Evolutionary conservation across 352 stramenopile species (phyloP), one percentile per base, ranked within the genome.

Genomic region (Globisporangium cystogenes): DNA sequence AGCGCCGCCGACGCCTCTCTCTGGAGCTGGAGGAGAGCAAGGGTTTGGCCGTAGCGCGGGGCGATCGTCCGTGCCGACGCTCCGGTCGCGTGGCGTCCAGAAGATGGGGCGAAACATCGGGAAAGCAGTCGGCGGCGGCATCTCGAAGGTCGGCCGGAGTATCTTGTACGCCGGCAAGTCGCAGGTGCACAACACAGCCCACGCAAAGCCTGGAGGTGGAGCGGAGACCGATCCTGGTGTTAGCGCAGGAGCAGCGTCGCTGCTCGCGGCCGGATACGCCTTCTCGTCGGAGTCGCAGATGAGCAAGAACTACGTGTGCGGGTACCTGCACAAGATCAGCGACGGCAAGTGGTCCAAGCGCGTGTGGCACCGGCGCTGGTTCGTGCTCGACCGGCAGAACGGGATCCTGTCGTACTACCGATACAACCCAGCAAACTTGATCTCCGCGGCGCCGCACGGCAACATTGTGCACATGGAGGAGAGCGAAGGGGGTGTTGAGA

Each of bases 291-390:
- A 91, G 52, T 88, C 72, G 7, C 81, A 86, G 51, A 80, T 77
- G 47, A 92, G 75, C 41, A 86, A 86, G 33, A 79, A 88, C 52
- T 90, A 90, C 47, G 80, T 91, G 8, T 89, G 80, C 24, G 83
- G 83, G 1, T 93, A 93, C 44, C 41, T 93, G 15, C 78, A 93
- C 67, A 93, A 93, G 60, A 80, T 93, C 29, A 91, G 81, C 48
- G 83, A 93, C 53, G 81, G 81, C 48, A 93, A 92, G 50, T 92
- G 81, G 78, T 74, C 78, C 0, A 86, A 93, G 53, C 74, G 81
- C 0, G 86, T 79, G 33, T 93, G 83, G 83, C 81, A 93, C 56
- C 74, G 77, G n/a, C 66, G 83, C 39, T 93, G 83, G 83, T 93
- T 93, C 33, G 83, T 93, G 23, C 67, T 93, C 12, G 83, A 93